phyloP scores from a whole-genome alignment of 768 basidiomycete species.

The Kwoniella bestiolae region DNA sequence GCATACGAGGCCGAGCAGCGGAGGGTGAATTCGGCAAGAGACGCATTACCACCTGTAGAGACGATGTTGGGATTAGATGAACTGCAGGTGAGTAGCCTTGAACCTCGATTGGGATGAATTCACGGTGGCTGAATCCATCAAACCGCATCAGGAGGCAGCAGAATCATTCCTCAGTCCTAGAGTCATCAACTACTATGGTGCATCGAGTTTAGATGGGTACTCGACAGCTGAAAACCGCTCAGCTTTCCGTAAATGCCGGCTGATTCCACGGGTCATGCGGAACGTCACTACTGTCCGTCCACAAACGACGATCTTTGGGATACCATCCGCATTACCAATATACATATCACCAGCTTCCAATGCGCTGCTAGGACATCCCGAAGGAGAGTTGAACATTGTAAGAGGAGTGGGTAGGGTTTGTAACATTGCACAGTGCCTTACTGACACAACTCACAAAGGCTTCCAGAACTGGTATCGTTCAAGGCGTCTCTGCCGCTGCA shows the following conservation, averaged over 20 bases:
- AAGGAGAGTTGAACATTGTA: slow-evolving; percentile 62
- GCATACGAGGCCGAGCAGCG: slow-evolving; percentile 40
- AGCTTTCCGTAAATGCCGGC: slow-evolving; percentile 49
- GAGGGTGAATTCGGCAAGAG: slow-evolving; percentile 33
- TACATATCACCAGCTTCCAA: slow-evolving; percentile 60
- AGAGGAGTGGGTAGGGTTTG: slow-evolving; percentile 41
- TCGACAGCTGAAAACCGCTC: slow-evolving; percentile 36
- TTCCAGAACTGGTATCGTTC: slow-evolving; percentile 55
- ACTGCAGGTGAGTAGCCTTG: slow-evolving; percentile 45
- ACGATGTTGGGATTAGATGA: slow-evolving; percentile 53
- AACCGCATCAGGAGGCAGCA: slow-evolving; percentile 37
- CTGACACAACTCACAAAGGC: slow-evolving; percentile 39
- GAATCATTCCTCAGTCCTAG: slow-evolving; percentile 32
- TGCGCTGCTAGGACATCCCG: slow-evolving; percentile 74
- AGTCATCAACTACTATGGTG: slow-evolving; percentile 39
- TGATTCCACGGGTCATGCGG: slow-evolving; percentile 55
- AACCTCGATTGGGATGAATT: not conserved
- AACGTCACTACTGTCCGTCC: slow-evolving; percentile 54
- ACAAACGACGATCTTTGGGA: slow-evolving; percentile 55
- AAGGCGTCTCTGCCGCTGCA: slow-evolving; percentile 54
- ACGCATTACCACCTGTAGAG: slow-evolving; percentile 46
- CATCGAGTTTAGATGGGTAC: slow-evolving; percentile 33
- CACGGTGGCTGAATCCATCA: slow-evolving; percentile 3
- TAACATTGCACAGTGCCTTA: not conserved
- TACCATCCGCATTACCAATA: slow-evolving; percentile 55